A percentile compares a stretch with the other conserved stretches of the same genome.
These are phyloP conservation scores for Ensete ventricosum DNA, from an alignment of 176 grass and related monocot species.

Conservation along the genomic window DNA sequence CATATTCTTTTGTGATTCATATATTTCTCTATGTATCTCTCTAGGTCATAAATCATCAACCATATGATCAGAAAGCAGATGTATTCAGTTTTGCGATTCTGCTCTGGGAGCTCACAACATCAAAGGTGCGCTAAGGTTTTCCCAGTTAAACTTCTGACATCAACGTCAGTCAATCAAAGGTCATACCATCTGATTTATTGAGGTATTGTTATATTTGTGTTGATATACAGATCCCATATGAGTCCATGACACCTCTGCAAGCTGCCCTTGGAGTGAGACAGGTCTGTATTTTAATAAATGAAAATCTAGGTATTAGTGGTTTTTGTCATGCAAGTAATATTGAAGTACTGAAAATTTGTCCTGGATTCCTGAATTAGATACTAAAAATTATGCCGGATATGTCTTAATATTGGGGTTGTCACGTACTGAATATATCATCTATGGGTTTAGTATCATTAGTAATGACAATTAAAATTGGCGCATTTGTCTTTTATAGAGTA, in stretches of 20 bases:
- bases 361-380: too few relatives aligned
- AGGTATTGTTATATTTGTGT: not conserved
- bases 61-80: slow-evolving; percentile 86
- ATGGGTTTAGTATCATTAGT: too few relatives aligned
- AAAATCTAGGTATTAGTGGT: not conserved
- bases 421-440: too few relatives aligned
- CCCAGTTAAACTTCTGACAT: not conserved
- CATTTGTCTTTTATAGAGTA: too few relatives aligned
- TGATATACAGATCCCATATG: slow-evolving; percentile 60
- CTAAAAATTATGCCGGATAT: too few relatives aligned
- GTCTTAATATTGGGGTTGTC: too few relatives aligned
- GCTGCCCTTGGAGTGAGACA: slow-evolving; percentile 88
- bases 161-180: not conserved
- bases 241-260: slow-evolving; percentile 88
- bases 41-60: slow-evolving; percentile 95
- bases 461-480: too few relatives aligned
- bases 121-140: slow-evolving; percentile 42
- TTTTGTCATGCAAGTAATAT: too few relatives aligned
- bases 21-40: slow-evolving; percentile 3
- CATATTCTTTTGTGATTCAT: slow-evolving; percentile 10
- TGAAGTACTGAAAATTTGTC: too few relatives aligned
- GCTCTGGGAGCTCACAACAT: slow-evolving; percentile 82
- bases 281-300: slow-evolving; percentile 25
- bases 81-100: slow-evolving; percentile 96
- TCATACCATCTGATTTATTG: slow-evolving; percentile 12